phyloP scores from a whole-genome alignment of 495 filamentous ascomycete genomes.

The Chlorociboria aeruginascens region DNA sequence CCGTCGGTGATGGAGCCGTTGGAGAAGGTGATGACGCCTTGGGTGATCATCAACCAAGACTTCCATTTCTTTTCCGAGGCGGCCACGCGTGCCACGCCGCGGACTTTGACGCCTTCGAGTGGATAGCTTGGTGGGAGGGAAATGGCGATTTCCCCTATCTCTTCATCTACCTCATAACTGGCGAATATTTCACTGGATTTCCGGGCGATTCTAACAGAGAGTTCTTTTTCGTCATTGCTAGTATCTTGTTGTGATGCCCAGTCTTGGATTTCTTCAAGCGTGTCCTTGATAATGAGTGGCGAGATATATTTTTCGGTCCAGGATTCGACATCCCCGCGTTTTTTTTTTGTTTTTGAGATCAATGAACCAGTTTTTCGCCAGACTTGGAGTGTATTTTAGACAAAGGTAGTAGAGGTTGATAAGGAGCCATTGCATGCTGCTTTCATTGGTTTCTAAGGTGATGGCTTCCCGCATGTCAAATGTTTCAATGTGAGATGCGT shows the following conservation, averaged over 20 bases:
- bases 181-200: conserved; percentile 64
- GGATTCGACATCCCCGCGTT: conserved; percentile 55
- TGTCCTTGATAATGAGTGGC: conserved; percentile 61
- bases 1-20: conserved; percentile 79
- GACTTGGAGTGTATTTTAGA: conserved; percentile 60
- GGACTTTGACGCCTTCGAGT: conserved; percentile 62
- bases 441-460: conserved; percentile 44
- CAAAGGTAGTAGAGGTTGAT: conserved; percentile 77
- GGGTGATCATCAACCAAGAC: conserved; percentile 70
- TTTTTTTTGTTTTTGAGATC: conserved; percentile 60
- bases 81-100: conserved; percentile 67
- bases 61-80: conserved; percentile 86
- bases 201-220: conserved; percentile 59
- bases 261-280: conserved; percentile 54
- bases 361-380: conserved; percentile 81
- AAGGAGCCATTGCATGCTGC: conserved; percentile 68
- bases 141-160: conserved; percentile 65
- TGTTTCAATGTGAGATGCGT: conserved; percentile 49
- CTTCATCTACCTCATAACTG: conserved; percentile 78
- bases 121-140: conserved; percentile 71
- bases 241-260: conserved; percentile 52
- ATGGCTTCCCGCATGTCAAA: conserved; percentile 45
- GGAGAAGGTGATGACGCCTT: conserved; percentile 85
- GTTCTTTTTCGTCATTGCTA: conserved; percentile 53
- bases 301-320: conserved; percentile 86